Evolutionary conservation across 2,329 filamentous ascomycete species (phyloP).

Genomic region (Hypocrella siamensis): DNA sequence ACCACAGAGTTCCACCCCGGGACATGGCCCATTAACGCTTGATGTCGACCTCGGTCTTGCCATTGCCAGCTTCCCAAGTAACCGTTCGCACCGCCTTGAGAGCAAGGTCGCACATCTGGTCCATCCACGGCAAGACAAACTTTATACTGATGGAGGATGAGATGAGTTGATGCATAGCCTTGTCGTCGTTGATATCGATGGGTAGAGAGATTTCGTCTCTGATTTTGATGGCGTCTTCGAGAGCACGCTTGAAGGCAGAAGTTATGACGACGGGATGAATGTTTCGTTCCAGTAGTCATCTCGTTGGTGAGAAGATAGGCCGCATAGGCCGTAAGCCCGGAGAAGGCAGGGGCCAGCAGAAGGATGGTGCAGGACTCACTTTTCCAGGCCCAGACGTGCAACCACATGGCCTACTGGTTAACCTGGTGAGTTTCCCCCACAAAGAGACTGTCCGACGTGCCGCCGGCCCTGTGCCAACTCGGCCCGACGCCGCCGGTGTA

Average conservation of each 20-base stretch:
- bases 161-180: conserved; percentile 89
- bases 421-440: no score
- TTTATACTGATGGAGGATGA: conserved; percentile 97
- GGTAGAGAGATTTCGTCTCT: conserved; percentile 87
- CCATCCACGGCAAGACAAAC: conserved; percentile 90
- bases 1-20: no score
- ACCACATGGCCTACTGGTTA: no score
- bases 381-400: no score
- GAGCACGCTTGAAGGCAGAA: conserved; percentile 88
- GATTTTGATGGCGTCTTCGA: conserved; percentile 83
- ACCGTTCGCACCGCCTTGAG: conserved; percentile 94
- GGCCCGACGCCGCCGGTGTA: no score
- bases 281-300: conserved; percentile 94
- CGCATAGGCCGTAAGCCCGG: conserved; percentile 81
- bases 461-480: no score
- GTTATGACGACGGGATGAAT: conserved; percentile 99
- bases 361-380: no score
- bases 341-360: conserved; percentile 85
- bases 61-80: conserved; percentile 68
- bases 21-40: no score
- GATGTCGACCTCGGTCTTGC: conserved; percentile 93
- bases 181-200: conserved; percentile 84
- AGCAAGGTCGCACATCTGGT: conserved; percentile 88
- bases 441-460: no score
- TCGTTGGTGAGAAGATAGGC: conserved; percentile 93